Base-by-base conservation (phyloP, 2,329 filamentous ascomycete genomes). In the Aureobasidium lini region DNA sequence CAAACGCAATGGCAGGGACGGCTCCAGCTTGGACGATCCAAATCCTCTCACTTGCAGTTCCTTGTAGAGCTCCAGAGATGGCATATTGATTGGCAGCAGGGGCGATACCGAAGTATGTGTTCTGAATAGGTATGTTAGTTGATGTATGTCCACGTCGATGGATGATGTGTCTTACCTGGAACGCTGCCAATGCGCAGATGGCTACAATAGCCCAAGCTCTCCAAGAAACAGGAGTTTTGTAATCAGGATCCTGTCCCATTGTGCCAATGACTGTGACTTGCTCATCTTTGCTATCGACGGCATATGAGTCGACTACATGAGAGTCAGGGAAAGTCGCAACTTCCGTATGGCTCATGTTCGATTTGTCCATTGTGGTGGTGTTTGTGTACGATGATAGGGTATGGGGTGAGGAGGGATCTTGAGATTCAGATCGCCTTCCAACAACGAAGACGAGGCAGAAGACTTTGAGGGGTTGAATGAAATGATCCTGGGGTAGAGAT, bases 201-300 rank as follows among this genome's bases (percentile, higher is more conserved):
- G 31, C 52, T 34, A 56, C 52, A 10, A 56, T 56, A 16, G 39
- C 40, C 52, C 52, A 56, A 2, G 52, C 52, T n/a, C 52, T 56
- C 52, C 52, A 56, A 10, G 29, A 10, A 6, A 56, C 40, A 28
- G 39, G 52, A 34, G 29, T 5, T 15, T 56, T 56, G 16, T 56
- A 39, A 28, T 56, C 31, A 15, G 52, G 52, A 11, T 56, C 52
- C 11, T 56, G 52, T 10, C 52, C 52, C 52, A 56, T 56, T 10
- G 52, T 56, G n/a, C 52, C 52, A n/a, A 56, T 37, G 39, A 56
- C 52, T 9, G 52, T 56, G n/a, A 56, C 39, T 29, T 56, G 52
- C n/a, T 56, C 52, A 56, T 56, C 40, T 6, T 44, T 34, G 31
- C n/a, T 29, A 6, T 56, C 52, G 16, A 56, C 52, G 10, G 52